A percentile compares a stretch with the other conserved stretches of the same genome.
phyloP scores from a whole-genome alignment of 192 early-diverging fungal species.

The Coemansia sp. region DNA sequence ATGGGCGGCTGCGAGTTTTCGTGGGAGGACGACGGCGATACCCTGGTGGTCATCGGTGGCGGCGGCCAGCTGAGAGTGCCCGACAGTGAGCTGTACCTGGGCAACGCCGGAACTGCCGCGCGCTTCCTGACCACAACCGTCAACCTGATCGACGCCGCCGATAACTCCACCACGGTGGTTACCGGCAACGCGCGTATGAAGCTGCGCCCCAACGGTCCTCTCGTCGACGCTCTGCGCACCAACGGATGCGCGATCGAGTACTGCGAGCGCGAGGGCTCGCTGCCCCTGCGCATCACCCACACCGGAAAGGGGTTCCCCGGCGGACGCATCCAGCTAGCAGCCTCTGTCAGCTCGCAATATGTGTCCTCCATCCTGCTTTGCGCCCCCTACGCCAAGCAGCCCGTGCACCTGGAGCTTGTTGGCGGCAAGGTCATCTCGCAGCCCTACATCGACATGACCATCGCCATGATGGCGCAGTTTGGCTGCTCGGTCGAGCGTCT shows the following conservation, averaged over 20 bases:
- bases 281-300: conserved; percentile 84
- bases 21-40: conserved; percentile 93
- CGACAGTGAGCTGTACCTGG: conserved; percentile 78
- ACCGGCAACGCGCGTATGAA: conserved; percentile 99
- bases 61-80: conserved; percentile 73
- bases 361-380: conserved; percentile 95
- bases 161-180: conserved; percentile 54
- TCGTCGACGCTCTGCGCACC: conserved; percentile 76
- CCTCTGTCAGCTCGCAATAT: conserved; percentile 95
- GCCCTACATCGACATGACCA: conserved; percentile 99
- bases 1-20: conserved; percentile 80
- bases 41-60: conserved; percentile 78
- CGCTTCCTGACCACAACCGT: conserved; percentile 90
- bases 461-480: conserved; percentile 96
- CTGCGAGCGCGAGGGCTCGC: conserved; percentile 72
- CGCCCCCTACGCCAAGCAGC: conserved; percentile 83
- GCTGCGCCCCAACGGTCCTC: conserved; percentile 87
- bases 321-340: conserved; percentile 84
- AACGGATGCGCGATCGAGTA: conserved; percentile 82
- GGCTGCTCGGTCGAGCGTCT: conserved; percentile 75
- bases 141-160: conserved; percentile 60
- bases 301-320: conserved; percentile 69
- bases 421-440: conserved; percentile 95
- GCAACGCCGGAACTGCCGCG: conserved; percentile 96
- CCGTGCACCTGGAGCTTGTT: conserved; percentile 76